Evolutionary conservation across 2,329 filamentous ascomycete genomes (phyloP).

Genomic region (Epichloe typhina): DNA sequence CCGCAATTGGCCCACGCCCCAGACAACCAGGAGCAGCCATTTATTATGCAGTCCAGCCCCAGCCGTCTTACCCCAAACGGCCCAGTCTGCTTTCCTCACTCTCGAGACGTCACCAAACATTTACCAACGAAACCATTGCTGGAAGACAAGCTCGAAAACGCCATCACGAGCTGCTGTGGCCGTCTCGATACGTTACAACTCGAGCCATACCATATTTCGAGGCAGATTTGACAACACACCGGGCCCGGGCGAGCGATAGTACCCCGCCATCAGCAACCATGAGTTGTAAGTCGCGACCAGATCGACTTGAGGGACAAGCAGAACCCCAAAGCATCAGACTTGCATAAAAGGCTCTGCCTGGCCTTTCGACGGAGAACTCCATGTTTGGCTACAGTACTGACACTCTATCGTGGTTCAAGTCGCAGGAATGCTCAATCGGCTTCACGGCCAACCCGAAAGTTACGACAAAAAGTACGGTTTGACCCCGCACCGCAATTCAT

Average conservation of each 20-base stretch:
- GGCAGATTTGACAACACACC: neutral
- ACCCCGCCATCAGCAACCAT: slow-evolving; percentile 18
- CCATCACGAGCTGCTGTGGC: neutral
- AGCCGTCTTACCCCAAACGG: neutral
- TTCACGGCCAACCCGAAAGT: slow-evolving; percentile 91
- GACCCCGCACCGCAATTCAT: slow-evolving; percentile 12
- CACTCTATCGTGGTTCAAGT: slow-evolving; percentile 35
- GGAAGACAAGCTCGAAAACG: neutral
- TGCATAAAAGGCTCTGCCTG: neutral
- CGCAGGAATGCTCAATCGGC: slow-evolving; percentile 83
- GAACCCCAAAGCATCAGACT: neutral
- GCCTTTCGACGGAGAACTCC: neutral
- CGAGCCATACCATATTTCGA: neutral
- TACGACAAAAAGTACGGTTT: slow-evolving; percentile 89
- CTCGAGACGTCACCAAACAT: neutral
- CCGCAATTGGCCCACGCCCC: neutral
- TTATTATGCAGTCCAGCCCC: neutral
- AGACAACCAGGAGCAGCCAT: neutral
- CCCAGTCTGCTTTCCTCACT: neutral
- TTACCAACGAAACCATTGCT: neutral
- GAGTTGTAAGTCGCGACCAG: slow-evolving; percentile 18
- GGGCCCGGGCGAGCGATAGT: slow-evolving; percentile 5
- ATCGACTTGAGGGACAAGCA: neutral
- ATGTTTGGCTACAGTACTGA: neutral
- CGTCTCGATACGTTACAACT: neutral